Evolutionary conservation across 495 filamentous ascomycete species (phyloP), one percentile per base, ranked within the genome.

Genomic region (Astrocystis sublimbata): DNA sequence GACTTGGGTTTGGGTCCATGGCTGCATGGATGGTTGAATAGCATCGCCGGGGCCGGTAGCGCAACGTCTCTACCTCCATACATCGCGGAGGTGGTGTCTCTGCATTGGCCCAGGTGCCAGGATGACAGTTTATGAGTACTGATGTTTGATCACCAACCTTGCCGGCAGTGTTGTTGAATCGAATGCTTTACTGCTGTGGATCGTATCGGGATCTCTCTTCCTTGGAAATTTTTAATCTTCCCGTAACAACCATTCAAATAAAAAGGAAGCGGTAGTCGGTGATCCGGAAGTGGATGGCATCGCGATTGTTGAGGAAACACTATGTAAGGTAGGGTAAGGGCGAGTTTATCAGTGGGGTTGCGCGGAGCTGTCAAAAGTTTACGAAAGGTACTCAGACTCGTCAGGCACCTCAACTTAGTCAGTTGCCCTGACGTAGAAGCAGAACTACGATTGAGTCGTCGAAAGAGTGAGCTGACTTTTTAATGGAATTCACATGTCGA

Each of bases 291-390:
- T 38, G 38, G 38, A 40, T 4, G 13, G 2, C 6, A 17, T n/a
- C 17, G 13, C 17, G 6, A 51, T 51, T 28, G 45, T 19, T n/a
- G 31, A 30, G 38, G 6, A 53, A 38, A 33, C 50, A 19, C 21
- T 6, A 40, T 12, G n/a, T n/a, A n/a, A n/a, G n/a, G n/a, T n/a
- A n/a, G n/a, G n/a, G n/a, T n/a, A n/a, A n/a, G n/a, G n/a, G n/a
- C n/a, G n/a, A n/a, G n/a, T n/a, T n/a, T n/a, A n/a, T n/a, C n/a
- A 21, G 51, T 23, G 51, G 51, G 47, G 47, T 33, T 33, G 17
- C 9, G 47, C 28, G 31, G 46, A 15, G 17, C 23, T 9, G 15
- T 51, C n/a, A 4, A 3, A 51, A 26, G 46, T 5, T 30, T 50
- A 13, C 26, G 4, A 43, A 7, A 21, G 21, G 17, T 31, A 23